Evolutionary conservation across 345 rosid species (phyloP), one percentile per base, ranked within the genome.

Genomic region (Hibiscus trionum): DNA sequence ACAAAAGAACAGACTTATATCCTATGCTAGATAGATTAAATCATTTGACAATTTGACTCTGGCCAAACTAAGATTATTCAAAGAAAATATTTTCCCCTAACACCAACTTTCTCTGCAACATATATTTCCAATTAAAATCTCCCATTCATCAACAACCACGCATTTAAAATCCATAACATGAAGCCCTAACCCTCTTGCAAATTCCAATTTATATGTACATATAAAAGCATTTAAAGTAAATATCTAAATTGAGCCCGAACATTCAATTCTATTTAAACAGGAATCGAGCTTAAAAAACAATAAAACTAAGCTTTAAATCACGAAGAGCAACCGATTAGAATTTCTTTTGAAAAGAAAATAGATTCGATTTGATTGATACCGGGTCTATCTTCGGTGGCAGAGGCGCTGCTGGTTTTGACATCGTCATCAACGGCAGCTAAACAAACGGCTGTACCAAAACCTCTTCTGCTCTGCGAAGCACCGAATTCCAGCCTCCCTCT

Each of bases 381-480:
- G 76, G 93, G 90, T 66, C 88, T 82, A 73, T 87, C 96, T 72
- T 92, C 87, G 65, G 37, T 12, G 46, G 44, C 24, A 10, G 66
- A 61, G 44, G 66, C 12, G 14, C 24, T 61, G 21, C 24, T 33
- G 12, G 49, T 63, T 37, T 62, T 61, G 37, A 59, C 37, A 27
- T 59, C 63, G 14, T 27, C 37, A 14, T 59, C 88, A 0, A 85
- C 75, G 57, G 93, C 91, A 50, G 89, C 84, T 29, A 84, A 81
- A 73, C 90, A 78, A 65, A 76, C 75, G 57, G 75, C 49, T 29
- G 65, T 71, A 21, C 55, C 16, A 50, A 53, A 73, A 52, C 62
- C 57, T 69, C 69, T 77, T 58, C 86, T 4, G 61, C 75, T 72
- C 76, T 73, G 80, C 42, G 76, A 77, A 58, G 64, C 69, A 57